phyloP scores from a whole-genome alignment of 352 stramenopile genomes.

The Phytopythium mirpurense region DNA sequence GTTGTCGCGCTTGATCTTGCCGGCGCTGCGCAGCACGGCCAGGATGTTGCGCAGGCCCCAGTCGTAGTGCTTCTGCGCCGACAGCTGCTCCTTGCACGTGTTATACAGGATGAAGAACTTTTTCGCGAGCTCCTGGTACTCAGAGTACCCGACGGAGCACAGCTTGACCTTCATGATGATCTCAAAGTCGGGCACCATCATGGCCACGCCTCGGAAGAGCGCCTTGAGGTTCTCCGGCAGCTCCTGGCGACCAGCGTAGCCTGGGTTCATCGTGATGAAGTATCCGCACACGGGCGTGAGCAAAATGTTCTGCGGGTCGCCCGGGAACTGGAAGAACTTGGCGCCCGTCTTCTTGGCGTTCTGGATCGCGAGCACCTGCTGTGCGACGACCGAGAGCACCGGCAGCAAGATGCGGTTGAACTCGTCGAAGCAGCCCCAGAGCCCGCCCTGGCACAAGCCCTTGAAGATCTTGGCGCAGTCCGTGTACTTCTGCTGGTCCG shows the following conservation, averaged over 20 bases:
- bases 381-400: conserved; percentile 95
- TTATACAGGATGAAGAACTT: conserved; percentile 93
- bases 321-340: conserved; percentile 97
- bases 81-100: conserved; percentile 90
- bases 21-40: conserved; percentile 81
- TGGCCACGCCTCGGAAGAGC: conserved; percentile 86
- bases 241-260: conserved; percentile 97
- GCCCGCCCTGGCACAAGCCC: conserved; percentile 93
- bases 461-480: conserved; percentile 99
- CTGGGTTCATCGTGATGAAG: conserved; percentile 99
- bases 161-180: conserved; percentile 97
- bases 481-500: conserved; percentile 97
- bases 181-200: conserved; percentile 92
- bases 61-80: conserved; percentile 91
- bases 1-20: conserved; percentile 90
- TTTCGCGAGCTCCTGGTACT: conserved; percentile 89
- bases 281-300: conserved; percentile 95
- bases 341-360: conserved; percentile 96
- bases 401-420: conserved; percentile 97
- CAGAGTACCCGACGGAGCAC: conserved; percentile 91
- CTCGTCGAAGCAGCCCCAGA: conserved; percentile 98
- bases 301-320: conserved; percentile 96
- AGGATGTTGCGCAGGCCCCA: conserved; percentile 91
- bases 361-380: conserved; percentile 97
- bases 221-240: conserved; percentile 98